Base-by-base conservation (phyloP, 2,329 filamentous ascomycete species). In the Pseudogymnoascus sp. region DNA sequence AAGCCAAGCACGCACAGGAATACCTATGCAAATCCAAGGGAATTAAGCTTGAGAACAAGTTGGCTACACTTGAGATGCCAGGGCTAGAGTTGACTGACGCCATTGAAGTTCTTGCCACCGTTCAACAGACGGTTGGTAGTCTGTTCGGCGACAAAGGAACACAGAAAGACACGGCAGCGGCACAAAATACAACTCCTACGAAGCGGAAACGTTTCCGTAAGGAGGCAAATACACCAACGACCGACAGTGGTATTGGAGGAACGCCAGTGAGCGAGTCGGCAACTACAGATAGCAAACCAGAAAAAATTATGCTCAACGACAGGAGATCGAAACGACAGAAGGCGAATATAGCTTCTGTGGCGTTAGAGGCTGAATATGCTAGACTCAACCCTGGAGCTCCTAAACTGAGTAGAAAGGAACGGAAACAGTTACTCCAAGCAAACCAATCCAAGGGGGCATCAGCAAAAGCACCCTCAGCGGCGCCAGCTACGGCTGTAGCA, bases 171-270 rank as follows among this genome's bases (percentile, higher is more conserved):
- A 15, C 9, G 10, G 41, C 5, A 44, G 41, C 21, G 0, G 15
- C 48, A 33, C 27, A 33, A 9, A 17, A 4, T 29, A n/a, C 27
- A 4, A 25, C 29, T 35, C 48, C 48, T 33, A 21, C 48, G 5
- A 55, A 55, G 48, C 48, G 48, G 48, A 55, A 55, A 55, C 48
- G 48, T 2, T 21, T 55, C 10, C 48, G 48, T 33, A 55, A 33
- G 48, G 48, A 29, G 7, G 25, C 27, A 31, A 51, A 55, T 21
- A 55, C 10, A 29, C 48, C 48, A 5, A 55, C 33, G 8, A 10
- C 35, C 29, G 48, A 55, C n/a, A 33, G 48, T 33, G 29, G 21
- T n/a, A 7, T 55, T 10, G 29, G 48, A 21, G 48, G 48, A 21
- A 55, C 48, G 4, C 48, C 48, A 7, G 17, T 35, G 48, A 33